Conservation (phyloP, 1,284 basidiomycete species). For the Leccinum variabile region DNA sequence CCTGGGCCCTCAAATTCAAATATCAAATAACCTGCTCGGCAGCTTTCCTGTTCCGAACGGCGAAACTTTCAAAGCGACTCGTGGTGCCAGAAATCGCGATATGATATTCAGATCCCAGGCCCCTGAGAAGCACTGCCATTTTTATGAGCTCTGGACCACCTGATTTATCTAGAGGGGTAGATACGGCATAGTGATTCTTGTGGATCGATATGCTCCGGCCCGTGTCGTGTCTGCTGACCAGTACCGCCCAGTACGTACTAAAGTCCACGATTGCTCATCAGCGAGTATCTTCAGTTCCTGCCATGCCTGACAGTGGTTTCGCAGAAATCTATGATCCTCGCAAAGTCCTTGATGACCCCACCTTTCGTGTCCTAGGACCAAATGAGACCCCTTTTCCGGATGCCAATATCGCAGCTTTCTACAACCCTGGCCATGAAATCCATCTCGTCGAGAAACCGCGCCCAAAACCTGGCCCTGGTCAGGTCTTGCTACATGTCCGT, state of each 20-base stretch:
- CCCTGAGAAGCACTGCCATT: neutral
- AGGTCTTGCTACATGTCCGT: slow-evolving; percentile 60
- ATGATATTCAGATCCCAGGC: neutral
- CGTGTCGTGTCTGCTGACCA: slow-evolving; percentile 16
- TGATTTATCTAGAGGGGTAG: neutral
- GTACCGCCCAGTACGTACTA: neutral
- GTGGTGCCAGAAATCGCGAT: neutral
- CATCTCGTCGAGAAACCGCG: slow-evolving; percentile 61
- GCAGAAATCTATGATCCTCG: slow-evolving; percentile 50
- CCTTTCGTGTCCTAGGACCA: slow-evolving; percentile 47
- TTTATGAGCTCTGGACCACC: neutral
- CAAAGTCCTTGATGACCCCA: slow-evolving; percentile 52
- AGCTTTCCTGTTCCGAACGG: neutral
- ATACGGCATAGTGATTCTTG: neutral
- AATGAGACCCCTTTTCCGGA: slow-evolving; percentile 47
- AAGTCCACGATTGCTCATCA: slow-evolving; percentile 1
- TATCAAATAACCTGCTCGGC: neutral
- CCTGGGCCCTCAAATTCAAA: neutral
- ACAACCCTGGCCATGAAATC: slow-evolving; percentile 58
- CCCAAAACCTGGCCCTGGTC: slow-evolving; percentile 56
- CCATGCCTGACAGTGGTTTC: slow-evolving; percentile 30
- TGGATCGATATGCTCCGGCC: neutral
- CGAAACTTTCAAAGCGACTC: neutral
- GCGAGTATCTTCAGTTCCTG: neutral
- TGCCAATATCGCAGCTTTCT: slow-evolving; percentile 60